Evolutionary conservation across 2,329 filamentous ascomycete species (phyloP).

Genomic region (Aspergillus neoniger): DNA sequence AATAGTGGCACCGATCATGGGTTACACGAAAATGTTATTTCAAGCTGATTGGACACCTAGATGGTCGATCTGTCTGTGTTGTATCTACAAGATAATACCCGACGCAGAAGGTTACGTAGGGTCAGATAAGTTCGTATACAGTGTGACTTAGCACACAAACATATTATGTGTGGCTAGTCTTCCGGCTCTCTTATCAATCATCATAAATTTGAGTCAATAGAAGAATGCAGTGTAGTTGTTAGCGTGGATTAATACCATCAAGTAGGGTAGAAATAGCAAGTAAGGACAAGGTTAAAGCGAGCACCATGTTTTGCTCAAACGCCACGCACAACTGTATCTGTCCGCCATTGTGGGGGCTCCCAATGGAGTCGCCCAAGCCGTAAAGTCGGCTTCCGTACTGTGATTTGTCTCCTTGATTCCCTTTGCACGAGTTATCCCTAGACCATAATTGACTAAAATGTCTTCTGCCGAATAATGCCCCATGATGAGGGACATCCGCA

Average conservation of each 20-base stretch:
- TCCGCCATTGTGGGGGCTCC: slow-evolving; percentile 5
- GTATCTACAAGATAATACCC: not conserved
- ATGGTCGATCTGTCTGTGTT: not conserved
- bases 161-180: no score
- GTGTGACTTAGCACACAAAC: no score
- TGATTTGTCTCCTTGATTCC: slow-evolving; percentile 4
- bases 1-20: not conserved
- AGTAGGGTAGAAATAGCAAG: not conserved
- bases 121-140: no score
- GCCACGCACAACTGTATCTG: not conserved
- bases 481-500: slow-evolving; percentile 1
- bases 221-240: no score
- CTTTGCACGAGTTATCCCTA: not conserved
- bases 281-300: not conserved
- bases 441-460: not conserved
- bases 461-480: not conserved
- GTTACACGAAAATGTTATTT: not conserved
- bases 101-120: no score
- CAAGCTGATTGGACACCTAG: not conserved
- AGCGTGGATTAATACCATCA: no score
- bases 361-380: slow-evolving; percentile 1
- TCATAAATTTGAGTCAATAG: no score
- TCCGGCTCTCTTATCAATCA: no score
- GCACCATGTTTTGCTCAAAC: not conserved
- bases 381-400: not conserved